Base-by-base conservation (phyloP, 1,284 basidiomycete species). In the Apiotrichum veenhuisii region DNA sequence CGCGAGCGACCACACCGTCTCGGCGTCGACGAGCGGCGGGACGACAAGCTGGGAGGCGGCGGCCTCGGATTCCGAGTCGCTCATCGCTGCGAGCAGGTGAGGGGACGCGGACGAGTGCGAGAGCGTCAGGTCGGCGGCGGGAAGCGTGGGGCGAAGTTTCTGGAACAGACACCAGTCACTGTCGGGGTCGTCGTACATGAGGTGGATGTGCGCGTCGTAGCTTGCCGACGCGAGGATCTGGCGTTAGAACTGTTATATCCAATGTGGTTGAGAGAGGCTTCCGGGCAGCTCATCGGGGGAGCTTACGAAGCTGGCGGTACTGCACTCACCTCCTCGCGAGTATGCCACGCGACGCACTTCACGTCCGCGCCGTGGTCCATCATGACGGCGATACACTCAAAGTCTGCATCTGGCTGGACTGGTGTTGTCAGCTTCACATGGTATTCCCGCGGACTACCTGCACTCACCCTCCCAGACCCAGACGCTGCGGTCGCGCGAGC, bases 311-410 rank as follows among this genome's bases (percentile, higher is more conserved):
- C n/a, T n/a, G n/a, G n/a, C n/a, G n/a, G n/a, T n/a, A n/a, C n/a
- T n/a, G n/a, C 4, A 69, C 78, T 67, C 69, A 91, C 90, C 85
- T 98, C 95, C 78, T 98, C 91, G 10, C 80, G 82, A 3, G 96
- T 95, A 78, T 98, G 93, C 92, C 94, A 99, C 10, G 87, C 84
- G 12, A 98, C 87, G 55, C 82, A 87, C 78, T 99, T 99, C 62
- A 99, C 94, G 71, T 99, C 96, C 75, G 98, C 95, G 1, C 84
- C 83, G 71, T 99, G 96, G 67, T 98, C 93, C 92, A 98, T 98
- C 68, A 97, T 80, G 38, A 99, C 96, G 25, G 86, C 87, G 76
- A 97, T 84, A 68, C 92, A 96, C 70, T 98, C 95, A 64, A 96
- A 97, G 66, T 96, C 93, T n/a, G 85, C 81, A 65, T 96, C 91